Evolutionary conservation across 1,284 basidiomycete species (phyloP).

Genomic region (Malassezia furfur): DNA sequence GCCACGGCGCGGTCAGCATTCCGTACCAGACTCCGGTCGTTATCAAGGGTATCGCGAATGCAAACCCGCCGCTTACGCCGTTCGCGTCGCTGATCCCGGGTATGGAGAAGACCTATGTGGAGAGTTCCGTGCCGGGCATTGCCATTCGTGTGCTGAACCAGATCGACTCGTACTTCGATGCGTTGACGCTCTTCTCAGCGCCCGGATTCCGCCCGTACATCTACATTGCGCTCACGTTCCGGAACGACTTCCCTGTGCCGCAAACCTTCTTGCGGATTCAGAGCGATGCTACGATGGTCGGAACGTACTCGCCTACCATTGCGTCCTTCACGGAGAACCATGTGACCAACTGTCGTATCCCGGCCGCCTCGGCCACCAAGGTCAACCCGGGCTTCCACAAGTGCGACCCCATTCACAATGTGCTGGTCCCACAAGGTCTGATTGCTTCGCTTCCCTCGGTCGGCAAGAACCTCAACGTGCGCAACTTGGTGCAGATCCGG

Average conservation of each 20-base stretch:
- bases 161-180: conserved; percentile 27
- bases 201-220: conserved; percentile 6
- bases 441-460: conserved; percentile 21
- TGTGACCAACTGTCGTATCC: background rate
- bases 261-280: conserved; percentile 23
- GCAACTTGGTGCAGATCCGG: conserved; percentile 21
- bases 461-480: conserved; percentile 26
- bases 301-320: background rate
- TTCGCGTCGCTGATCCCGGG: conserved; percentile 59
- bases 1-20: background rate
- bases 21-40: conserved; percentile 12
- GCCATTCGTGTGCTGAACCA: conserved; percentile 26
- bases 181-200: conserved; percentile 19
- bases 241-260: conserved; percentile 22
- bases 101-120: conserved; percentile 56
- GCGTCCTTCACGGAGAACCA: background rate
- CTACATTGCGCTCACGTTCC: conserved; percentile 20
- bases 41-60: conserved; percentile 17
- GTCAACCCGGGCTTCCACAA: conserved; percentile 12
- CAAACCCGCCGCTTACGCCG: conserved; percentile 54
- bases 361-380: conserved; percentile 1
- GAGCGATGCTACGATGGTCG: conserved; percentile 18
- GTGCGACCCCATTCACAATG: conserved; percentile 22
- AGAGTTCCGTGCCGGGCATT: conserved; percentile 53
- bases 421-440: conserved; percentile 29